Percentiles rank a stretch among this genome's conserved stretches.
Evolutionary conservation across 1,139 yeast genomes (phyloP).

Genomic region (Yamadazyma oceani): DNA sequence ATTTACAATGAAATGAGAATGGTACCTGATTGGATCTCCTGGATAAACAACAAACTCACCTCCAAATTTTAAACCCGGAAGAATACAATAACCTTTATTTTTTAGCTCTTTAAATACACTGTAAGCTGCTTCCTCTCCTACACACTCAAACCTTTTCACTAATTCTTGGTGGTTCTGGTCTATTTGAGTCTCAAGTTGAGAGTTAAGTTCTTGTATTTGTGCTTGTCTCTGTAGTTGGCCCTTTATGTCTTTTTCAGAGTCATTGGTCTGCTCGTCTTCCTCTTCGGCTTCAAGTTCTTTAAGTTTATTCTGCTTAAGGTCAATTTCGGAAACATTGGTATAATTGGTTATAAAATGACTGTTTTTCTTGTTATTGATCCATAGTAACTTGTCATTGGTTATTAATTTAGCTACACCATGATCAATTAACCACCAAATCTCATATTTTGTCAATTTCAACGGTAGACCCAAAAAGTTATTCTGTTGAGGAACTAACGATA

Average conservation of each 20-base stretch:
- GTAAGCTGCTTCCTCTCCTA: slow-evolving; percentile 13
- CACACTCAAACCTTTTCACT: slow-evolving; percentile 4
- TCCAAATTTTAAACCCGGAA: slow-evolving; percentile 91
- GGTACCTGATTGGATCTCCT: slow-evolving; percentile 89
- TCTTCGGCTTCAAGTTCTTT: too few species aligned
- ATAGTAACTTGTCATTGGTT: slow-evolving; percentile 5
- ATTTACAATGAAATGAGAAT: slow-evolving; percentile 79
- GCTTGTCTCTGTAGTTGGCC: too few species aligned
- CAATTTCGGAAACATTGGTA: neutral
- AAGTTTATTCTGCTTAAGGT: too few species aligned
- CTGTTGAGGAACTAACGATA: slow-evolving; percentile 90
- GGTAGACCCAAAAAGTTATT: slow-evolving; percentile 85
- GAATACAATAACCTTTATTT: slow-evolving; percentile 49
- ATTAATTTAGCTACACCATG: slow-evolving; percentile 32
- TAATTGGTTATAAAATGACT: slow-evolving; percentile 7
- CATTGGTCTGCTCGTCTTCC: too few species aligned
- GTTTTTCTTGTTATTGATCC: slow-evolving; percentile 6
- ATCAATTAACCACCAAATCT: slow-evolving; percentile 63
- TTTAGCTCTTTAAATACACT: slow-evolving; percentile 40
- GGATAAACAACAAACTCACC: slow-evolving; percentile 89
- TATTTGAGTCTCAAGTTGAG: neutral
- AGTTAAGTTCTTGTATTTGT: neutral
- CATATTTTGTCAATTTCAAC: slow-evolving; percentile 69
- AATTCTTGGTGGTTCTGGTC: neutral
- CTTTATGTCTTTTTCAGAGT: neutral